These are phyloP conservation scores for Thinopyrum elongatum DNA, from an alignment of 176 grass and related monocot genomes.

Conservation along the genomic window DNA sequence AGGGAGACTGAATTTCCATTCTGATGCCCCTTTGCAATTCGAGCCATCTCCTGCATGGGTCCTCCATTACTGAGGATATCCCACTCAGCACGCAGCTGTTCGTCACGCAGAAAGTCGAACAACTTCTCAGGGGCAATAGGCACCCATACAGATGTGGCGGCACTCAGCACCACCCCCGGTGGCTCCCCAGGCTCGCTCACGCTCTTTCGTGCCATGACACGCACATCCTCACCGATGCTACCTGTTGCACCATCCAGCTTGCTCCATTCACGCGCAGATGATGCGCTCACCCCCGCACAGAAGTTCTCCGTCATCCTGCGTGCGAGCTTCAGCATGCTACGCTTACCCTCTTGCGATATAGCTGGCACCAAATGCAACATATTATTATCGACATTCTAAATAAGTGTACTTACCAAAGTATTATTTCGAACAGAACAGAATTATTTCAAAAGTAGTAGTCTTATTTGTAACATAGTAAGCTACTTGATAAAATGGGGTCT, in stretches of 20 bases:
- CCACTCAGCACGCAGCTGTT: constrained; percentile 71
- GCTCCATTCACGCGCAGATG: constrained; percentile 74
- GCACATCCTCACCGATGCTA: constrained; percentile 57
- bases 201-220: constrained; percentile 73
- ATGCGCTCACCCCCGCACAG: constrained; percentile 65
- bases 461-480: background rate
- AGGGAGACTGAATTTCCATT: constrained; percentile 88
- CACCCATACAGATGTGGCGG: constrained; percentile 84
- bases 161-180: constrained; percentile 75
- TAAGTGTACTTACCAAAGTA: background rate
- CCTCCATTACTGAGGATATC: constrained; percentile 89
- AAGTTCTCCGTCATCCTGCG: constrained; percentile 82
- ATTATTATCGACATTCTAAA: background rate
- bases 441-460: background rate
- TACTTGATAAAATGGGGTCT: background rate
- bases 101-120: constrained; percentile 77
- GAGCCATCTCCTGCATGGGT: constrained; percentile 93
- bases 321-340: constrained; percentile 93
- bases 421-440: background rate
- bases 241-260: constrained; percentile 51
- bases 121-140: constrained; percentile 53
- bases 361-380: constrained; percentile 28
- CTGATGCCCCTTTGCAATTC: constrained; percentile 82
- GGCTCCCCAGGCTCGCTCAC: constrained; percentile 78
- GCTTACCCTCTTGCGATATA: constrained; percentile 57